phyloP scores from a whole-genome alignment of 192 early-diverging fungal species.

The Spinellus fusiger region DNA sequence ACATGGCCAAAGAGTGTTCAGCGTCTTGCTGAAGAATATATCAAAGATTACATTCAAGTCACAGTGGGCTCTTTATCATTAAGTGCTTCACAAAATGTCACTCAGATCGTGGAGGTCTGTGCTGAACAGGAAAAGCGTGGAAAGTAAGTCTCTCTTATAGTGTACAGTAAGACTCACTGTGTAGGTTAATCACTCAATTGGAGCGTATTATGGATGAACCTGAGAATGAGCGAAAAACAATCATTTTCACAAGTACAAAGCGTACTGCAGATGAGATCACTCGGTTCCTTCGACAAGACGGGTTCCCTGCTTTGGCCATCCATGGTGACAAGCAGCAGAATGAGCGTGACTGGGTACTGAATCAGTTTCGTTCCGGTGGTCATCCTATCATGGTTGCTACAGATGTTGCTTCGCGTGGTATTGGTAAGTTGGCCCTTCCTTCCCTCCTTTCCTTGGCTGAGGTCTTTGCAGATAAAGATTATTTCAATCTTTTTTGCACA shows the following conservation, averaged over 20 bases:
- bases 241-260: constrained; percentile 95
- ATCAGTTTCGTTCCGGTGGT: constrained; percentile 83
- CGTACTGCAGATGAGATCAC: constrained; percentile 88
- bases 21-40: constrained; percentile 82
- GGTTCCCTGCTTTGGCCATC: constrained; percentile 89
- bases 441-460: background rate
- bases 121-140: constrained; percentile 79
- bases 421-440: constrained; percentile 59
- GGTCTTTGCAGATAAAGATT: background rate
- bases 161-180: background rate
- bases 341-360: constrained; percentile 95
- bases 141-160: constrained; percentile 42
- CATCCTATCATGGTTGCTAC: constrained; percentile 95
- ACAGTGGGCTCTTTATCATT: constrained; percentile 93
- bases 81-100: constrained; percentile 88
- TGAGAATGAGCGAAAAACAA: constrained; percentile 73
- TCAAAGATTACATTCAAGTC: constrained; percentile 93
- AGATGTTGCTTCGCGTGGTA: constrained; percentile 95
- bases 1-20: constrained; percentile 99
- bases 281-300: constrained; percentile 80
- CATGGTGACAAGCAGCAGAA: constrained; percentile 96
- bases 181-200: constrained; percentile 66
- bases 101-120: constrained; percentile 88
- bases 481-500: background rate
- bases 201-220: constrained; percentile 77